These are phyloP conservation scores for Pontederia paniculata DNA, from an alignment of 176 grass and related monocot genomes.

Conservation along the genomic window DNA sequence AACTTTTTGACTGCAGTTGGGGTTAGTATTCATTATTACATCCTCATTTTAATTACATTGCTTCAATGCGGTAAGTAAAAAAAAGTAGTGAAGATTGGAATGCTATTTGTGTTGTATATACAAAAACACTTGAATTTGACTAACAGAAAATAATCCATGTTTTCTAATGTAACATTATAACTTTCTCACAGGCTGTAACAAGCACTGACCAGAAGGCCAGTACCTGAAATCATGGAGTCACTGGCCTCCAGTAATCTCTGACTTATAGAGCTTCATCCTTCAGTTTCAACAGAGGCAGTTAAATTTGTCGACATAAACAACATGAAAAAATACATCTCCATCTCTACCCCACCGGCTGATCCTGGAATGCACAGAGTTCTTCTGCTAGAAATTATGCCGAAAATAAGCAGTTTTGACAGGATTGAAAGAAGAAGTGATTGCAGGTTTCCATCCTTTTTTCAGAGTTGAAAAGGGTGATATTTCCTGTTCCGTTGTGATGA, in stretches of 20 bases:
- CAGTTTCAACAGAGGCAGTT: slow-evolving; percentile 19
- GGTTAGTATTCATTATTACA: slow-evolving; percentile 28
- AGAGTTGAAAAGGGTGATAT: no score
- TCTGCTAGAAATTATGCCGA: no score
- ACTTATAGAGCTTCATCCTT: slow-evolving; percentile 22
- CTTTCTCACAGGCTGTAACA: slow-evolving; percentile 39
- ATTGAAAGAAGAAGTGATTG: no score
- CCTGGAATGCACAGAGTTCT: no score
- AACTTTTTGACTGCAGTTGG: slow-evolving; percentile 81
- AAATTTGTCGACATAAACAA: slow-evolving; percentile 20
- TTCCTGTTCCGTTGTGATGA: no score
- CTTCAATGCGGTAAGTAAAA: no score
- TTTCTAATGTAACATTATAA: background rate
- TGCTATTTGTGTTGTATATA: background rate
- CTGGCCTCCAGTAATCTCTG: background rate
- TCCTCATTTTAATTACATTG: slow-evolving; percentile 1
- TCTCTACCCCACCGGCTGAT: background rate
- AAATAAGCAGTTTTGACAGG: no score
- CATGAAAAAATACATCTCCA: slow-evolving; percentile 4
- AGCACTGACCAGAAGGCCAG: slow-evolving; percentile 68
- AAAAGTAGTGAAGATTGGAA: no score
- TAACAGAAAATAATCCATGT: slow-evolving; percentile 1
- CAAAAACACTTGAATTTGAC: background rate
- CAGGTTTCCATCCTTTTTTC: no score
- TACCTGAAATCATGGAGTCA: slow-evolving; percentile 27